phyloP scores from a whole-genome alignment of 306 rosid genomes.

The Castanea sativa region DNA sequence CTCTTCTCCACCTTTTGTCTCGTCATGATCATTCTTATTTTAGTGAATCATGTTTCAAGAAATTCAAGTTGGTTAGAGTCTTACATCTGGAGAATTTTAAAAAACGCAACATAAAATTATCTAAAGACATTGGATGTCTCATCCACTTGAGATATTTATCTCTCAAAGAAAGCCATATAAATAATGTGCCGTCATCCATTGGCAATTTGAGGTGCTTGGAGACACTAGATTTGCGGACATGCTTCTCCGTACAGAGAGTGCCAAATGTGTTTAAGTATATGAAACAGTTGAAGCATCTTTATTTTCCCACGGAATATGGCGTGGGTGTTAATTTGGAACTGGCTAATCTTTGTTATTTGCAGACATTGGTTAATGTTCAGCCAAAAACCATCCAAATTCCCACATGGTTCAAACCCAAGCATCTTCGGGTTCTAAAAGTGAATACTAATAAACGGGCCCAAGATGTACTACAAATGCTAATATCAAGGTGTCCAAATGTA shows the following conservation, averaged over 20 bases:
- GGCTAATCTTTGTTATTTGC: conserved; percentile 32
- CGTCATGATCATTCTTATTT: conserved; percentile 9
- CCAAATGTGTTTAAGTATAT: conserved; percentile 48
- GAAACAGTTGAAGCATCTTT: conserved; percentile 49
- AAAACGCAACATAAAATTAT: conserved; percentile 26
- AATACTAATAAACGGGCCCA: too few relatives aligned
- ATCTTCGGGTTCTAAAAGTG: conserved; percentile 12
- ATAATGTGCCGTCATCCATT: conserved; percentile 41
- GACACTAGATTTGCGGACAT: conserved; percentile 40
- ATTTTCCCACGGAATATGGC: conserved; percentile 35
- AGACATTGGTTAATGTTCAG: conserved; percentile 35
- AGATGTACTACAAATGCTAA: not conserved
- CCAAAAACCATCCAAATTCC: too few relatives aligned
- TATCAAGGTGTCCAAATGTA: conserved; percentile 38
- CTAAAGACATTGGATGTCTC: conserved; percentile 49
- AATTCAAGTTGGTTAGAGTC: conserved; percentile 44
- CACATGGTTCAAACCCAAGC: conserved; percentile 5
- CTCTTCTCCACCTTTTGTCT: conserved; percentile 35
- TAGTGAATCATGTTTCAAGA: conserved; percentile 32
- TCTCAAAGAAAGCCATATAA: conserved; percentile 38
- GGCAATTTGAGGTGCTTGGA: conserved; percentile 46
- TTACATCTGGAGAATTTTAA: conserved; percentile 43
- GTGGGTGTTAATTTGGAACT: conserved; percentile 24
- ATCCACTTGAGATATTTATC: conserved; percentile 40
- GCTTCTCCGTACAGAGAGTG: conserved; percentile 23